Evolutionary conservation across 257 asterid species (phyloP).

Genomic region (Solanum chmielewskii): DNA sequence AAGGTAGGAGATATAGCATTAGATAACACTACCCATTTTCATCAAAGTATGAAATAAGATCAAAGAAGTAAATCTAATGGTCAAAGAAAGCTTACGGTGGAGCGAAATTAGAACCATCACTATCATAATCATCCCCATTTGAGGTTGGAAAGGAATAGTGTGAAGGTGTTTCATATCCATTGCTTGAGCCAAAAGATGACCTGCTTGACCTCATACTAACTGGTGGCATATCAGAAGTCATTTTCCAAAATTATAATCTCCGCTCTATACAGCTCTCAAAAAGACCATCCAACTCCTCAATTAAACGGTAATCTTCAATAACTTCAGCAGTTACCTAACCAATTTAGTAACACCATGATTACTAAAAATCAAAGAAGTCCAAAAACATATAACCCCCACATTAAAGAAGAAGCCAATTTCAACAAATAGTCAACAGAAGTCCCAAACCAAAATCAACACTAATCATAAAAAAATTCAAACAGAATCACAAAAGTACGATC

Average conservation of each 20-base stretch:
- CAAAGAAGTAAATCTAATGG: background rate
- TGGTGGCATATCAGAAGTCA: conserved; percentile 58
- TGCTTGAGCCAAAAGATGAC: conserved; percentile 80
- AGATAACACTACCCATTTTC: background rate
- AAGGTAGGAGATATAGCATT: conserved; percentile 2
- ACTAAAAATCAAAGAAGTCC: background rate
- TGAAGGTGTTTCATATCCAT: conserved; percentile 70
- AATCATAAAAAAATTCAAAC: background rate
- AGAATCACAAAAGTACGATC: background rate
- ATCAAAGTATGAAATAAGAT: background rate
- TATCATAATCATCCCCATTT: conserved; percentile 84
- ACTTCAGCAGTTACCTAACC: background rate
- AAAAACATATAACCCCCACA: background rate
- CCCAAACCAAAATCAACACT: background rate
- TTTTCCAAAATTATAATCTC: conserved; percentile 1
- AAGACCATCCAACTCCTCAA: conserved; percentile 6
- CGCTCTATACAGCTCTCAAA: background rate
- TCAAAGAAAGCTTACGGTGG: conserved; percentile 53
- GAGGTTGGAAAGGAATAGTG: conserved; percentile 54
- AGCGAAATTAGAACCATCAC: conserved; percentile 86
- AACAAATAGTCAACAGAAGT: background rate
- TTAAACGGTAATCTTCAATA: background rate
- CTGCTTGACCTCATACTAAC: conserved; percentile 60
- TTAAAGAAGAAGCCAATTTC: background rate
- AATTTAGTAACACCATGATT: background rate